Evolutionary conservation across 192 early-diverging fungal genomes (phyloP).

Genomic region (Entomortierella lignicola): DNA sequence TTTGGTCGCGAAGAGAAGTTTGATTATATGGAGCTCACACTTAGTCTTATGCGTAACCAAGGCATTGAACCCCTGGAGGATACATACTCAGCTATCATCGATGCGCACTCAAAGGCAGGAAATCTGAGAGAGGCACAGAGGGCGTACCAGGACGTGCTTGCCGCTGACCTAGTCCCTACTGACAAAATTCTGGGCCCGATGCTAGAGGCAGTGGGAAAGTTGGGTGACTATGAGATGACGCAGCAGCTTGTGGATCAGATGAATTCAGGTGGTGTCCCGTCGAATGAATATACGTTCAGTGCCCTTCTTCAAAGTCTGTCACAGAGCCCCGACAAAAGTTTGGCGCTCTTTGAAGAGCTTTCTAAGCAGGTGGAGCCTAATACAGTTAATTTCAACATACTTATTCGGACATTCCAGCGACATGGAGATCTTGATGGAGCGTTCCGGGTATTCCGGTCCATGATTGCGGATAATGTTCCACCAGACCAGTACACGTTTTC

Average conservation of each 20-base stretch:
- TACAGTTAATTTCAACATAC: constrained; percentile 56
- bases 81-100: constrained; percentile 42
- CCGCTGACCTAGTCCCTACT: constrained; percentile 21
- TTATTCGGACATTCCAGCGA: constrained; percentile 59
- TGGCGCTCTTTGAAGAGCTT: constrained; percentile 29
- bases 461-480: constrained; percentile 40
- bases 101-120: constrained; percentile 44
- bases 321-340: constrained; percentile 9
- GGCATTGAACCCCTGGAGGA: constrained; percentile 39
- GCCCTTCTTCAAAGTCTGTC: constrained; percentile 40
- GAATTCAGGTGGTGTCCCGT: constrained; percentile 34
- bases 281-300: constrained; percentile 44
- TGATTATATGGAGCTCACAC: constrained; percentile 39
- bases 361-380: constrained; percentile 51
- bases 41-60: constrained; percentile 37
- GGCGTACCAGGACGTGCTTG: constrained; percentile 38
- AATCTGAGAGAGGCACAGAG: constrained; percentile 44
- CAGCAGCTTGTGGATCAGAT: constrained; percentile 46
- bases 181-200: constrained; percentile 33
- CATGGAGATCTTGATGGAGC: constrained; percentile 57
- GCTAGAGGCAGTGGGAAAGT: constrained; percentile 45
- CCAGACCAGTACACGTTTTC: constrained; percentile 63
- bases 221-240: constrained; percentile 52
- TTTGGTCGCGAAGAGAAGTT: constrained; percentile 32
- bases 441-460: constrained; percentile 47